Evolutionary conservation across 2,329 filamentous ascomycete species (phyloP), one percentile per base, ranked within the genome.

Genomic region (Xylariaceae sp.): DNA sequence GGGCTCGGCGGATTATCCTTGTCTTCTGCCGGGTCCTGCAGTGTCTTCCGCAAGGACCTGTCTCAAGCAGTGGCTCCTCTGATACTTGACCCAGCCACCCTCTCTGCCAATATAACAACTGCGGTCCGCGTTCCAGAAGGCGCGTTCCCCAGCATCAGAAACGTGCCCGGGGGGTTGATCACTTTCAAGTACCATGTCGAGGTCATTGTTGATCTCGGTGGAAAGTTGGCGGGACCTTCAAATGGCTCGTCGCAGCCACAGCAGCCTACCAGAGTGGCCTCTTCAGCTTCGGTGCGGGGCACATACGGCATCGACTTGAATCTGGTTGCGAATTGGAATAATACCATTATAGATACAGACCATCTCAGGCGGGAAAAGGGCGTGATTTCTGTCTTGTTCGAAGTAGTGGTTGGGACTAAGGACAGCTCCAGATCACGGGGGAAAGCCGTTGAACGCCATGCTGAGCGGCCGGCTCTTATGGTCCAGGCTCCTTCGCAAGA

Each of bases 171-270:
- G 3, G 83, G 86, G 23, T 92, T 97, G 81, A 92, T 98, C 49
- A 88, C 83, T 52, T 97, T 98, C 68, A 87, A 83, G 51, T 97
- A 98, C 57, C 86, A 89, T 50, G 75, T 96, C 14, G 92, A 98
- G 61, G 86, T 96, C 2, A 82, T 97, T 18, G 78, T 96, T 15
- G 92, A 98, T 57, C 72, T 97, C 0, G 89, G 92, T 32, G 90
- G 90, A 26, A 92, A 88, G 58, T 67, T 96, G 29, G 75, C 76
- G 49, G 65, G 81, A 13, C 75, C 76, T 66, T 57, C 71, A 49
- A 50, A 67, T 54, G 31, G 59, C 54, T 30, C 63, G 62, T 17
- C 63, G 55, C 41, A 65, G 60, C 17, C 63, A 56, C 43, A 65
- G 60, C 44, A 65, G 60, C 43, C 68, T 57, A 43, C 63, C 21